Conservation (phyloP, 1,139 yeast genomes). For the Meyerozyma elateridarum region DNA sequence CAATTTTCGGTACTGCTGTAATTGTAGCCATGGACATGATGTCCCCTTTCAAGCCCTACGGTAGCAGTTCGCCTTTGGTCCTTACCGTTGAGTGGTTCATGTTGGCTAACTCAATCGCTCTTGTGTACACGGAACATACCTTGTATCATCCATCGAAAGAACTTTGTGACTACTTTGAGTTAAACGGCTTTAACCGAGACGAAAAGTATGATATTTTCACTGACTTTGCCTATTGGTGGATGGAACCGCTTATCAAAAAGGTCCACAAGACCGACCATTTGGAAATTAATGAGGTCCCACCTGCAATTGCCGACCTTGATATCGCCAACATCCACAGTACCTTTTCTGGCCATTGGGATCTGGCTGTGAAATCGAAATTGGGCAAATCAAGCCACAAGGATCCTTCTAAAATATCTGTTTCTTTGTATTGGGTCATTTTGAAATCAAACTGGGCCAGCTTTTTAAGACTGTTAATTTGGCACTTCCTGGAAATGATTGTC, state of each 20-base stretch:
- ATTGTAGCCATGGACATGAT: not conserved
- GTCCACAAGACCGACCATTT: slow-evolving; percentile 20
- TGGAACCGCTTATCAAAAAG: slow-evolving; percentile 18
- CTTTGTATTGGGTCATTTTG: slow-evolving; percentile 10
- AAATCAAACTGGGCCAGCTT: slow-evolving; percentile 6
- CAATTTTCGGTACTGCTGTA: not conserved
- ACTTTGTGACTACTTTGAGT: slow-evolving; percentile 32
- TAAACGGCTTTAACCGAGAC: slow-evolving; percentile 27
- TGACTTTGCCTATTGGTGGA: slow-evolving; percentile 20
- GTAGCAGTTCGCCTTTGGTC: not conserved
- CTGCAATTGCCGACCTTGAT: slow-evolving; percentile 17
- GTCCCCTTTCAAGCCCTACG: slow-evolving; percentile 3
- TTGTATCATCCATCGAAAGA: slow-evolving; percentile 43
- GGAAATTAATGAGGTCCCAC: slow-evolving; percentile 21
- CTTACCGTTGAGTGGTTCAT: not conserved
- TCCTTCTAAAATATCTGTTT: slow-evolving; percentile 12
- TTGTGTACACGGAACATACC: slow-evolving; percentile 35
- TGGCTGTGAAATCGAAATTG: slow-evolving; percentile 13
- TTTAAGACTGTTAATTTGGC: slow-evolving; percentile 13
- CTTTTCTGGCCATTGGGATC: slow-evolving; percentile 20
- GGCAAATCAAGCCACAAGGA: slow-evolving; percentile 15
- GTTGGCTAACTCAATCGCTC: slow-evolving; percentile 23
- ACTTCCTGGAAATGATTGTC: slow-evolving; percentile 18
- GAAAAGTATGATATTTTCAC: slow-evolving; percentile 22
- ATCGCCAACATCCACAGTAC: slow-evolving; percentile 18